Evolutionary conservation across 805 yeast species (phyloP), one percentile per base, ranked within the genome.

Genomic region (Pichia gijzeniarum): DNA sequence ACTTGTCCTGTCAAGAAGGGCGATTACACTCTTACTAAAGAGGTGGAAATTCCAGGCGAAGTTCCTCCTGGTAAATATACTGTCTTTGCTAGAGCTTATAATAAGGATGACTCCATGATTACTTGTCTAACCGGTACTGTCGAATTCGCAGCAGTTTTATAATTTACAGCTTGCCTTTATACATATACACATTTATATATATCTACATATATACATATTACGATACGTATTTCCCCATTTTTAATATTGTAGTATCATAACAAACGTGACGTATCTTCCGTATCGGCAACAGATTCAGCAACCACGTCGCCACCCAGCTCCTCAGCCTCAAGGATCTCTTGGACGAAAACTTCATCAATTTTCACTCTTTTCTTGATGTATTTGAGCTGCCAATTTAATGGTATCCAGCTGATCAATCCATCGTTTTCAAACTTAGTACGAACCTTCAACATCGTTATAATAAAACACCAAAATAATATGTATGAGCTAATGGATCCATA

Each of bases 51-150:
- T 46, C 99, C 99, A 16, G 71, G 73, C 14, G 93, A 88, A 63
- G 95, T 91, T 28, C 99, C 99, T 48, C 96, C 98, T 19, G 99
- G 99, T 35, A 83, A 77, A 60, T 93, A 93, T 69, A 69, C 77
- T 27, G 95, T 91, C 22, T 70, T 74, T 43, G 98, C 97, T 17
- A 79, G 91, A 59, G 99, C 98, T 2, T 93, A 77, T 70, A 88
- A 95, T 35, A 79, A 70, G 35, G 87, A 85, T 44, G 96, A 88
- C 58, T 82, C 76, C 33, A 75, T 85, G 51, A 79, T 93, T 52
- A 79, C 96, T 20, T 93, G 99, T 64, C 69, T 93, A 55, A 76
- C 85, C 19, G 93, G 88, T 7, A 74, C 79, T 10, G 77, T 85
- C 34, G 80, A 73, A 43, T 76, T 77, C 60, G 77, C 81, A 8